Percentiles rank a stretch among this genome's conserved stretches.
phyloP scores from a whole-genome alignment of 371 early-diverging fungal genomes.

The Syncephalastrum racemosum region DNA sequence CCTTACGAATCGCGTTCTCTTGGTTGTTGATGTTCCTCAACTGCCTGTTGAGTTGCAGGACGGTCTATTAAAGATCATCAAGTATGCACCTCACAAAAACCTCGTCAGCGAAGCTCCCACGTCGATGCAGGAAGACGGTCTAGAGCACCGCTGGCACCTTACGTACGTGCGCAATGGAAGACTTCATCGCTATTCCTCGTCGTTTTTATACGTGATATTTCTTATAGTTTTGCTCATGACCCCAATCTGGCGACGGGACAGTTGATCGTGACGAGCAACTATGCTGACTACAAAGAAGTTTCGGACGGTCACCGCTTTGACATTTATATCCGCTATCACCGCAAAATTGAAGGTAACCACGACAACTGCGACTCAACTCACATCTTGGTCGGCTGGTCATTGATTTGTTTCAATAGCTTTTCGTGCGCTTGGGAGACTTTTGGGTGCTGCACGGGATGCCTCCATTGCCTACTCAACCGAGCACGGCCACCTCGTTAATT shows the following conservation, averaged over 20 bases:
- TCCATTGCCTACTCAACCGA: conserved; percentile 31
- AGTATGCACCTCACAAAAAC: conserved; percentile 54
- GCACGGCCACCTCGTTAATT: conserved; percentile 47
- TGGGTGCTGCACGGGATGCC: conserved; percentile 58
- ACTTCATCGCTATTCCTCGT: background rate
- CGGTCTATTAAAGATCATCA: conserved; percentile 60
- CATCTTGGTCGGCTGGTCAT: background rate
- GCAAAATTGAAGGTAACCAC: conserved; percentile 62
- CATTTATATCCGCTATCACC: conserved; percentile 58
- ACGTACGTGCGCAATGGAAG: conserved; percentile 32
- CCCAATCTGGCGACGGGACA: conserved; percentile 41
- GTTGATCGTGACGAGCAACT: conserved; percentile 40
- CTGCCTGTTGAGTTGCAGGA: conserved; percentile 62
- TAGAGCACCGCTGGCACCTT: conserved; percentile 55
- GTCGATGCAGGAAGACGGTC: conserved; percentile 33
- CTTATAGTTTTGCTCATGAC: conserved; percentile 52
- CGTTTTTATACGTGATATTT: background rate
- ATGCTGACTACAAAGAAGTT: conserved; percentile 31
- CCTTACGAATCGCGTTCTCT: conserved; percentile 21
- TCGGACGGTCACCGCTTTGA: conserved; percentile 39
- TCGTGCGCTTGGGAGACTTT: conserved; percentile 71
- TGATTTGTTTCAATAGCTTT: conserved; percentile 54
- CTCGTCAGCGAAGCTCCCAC: conserved; percentile 45
- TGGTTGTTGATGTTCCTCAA: conserved; percentile 48
- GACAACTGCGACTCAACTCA: background rate